Evolutionary conservation across 192 early-diverging fungal species (phyloP).

Genomic region (Mortierella hygrophila): DNA sequence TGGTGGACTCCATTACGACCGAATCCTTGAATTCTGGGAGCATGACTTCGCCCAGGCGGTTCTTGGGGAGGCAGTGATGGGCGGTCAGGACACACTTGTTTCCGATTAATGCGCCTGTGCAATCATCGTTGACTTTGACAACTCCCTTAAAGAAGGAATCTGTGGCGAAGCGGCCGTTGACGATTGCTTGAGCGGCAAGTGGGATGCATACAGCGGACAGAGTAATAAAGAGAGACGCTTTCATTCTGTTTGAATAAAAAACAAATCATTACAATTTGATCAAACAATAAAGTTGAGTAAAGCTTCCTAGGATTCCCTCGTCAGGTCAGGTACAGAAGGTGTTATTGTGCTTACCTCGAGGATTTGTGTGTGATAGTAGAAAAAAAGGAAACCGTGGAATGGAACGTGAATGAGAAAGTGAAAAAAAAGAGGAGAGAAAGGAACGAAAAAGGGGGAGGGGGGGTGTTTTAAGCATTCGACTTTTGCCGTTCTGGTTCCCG

Average conservation of each 20-base stretch:
- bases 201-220: constrained; percentile 1
- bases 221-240: neutral
- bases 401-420: too few relatives aligned
- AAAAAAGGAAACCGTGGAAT: too few relatives aligned
- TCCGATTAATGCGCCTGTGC: constrained; percentile 17
- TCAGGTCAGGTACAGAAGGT: too few relatives aligned
- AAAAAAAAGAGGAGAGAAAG: too few relatives aligned
- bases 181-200: constrained; percentile 7
- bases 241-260: neutral
- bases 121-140: constrained; percentile 21
- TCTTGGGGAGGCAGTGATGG: constrained; percentile 11
- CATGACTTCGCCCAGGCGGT: constrained; percentile 18
- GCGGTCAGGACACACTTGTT: constrained; percentile 28
- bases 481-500: too few relatives aligned
- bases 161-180: constrained; percentile 25
- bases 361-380: too few relatives aligned
- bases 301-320: too few relatives aligned
- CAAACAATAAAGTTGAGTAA: too few relatives aligned
- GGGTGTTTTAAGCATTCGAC: too few relatives aligned
- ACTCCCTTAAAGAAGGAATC: neutral
- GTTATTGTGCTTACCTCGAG: too few relatives aligned
- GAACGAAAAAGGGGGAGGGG: too few relatives aligned
- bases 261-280: too few relatives aligned
- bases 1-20: constrained; percentile 15
- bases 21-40: neutral